Evolutionary conservation across 768 basidiomycete genomes (phyloP).

Genomic region (Collybia sordida): DNA sequence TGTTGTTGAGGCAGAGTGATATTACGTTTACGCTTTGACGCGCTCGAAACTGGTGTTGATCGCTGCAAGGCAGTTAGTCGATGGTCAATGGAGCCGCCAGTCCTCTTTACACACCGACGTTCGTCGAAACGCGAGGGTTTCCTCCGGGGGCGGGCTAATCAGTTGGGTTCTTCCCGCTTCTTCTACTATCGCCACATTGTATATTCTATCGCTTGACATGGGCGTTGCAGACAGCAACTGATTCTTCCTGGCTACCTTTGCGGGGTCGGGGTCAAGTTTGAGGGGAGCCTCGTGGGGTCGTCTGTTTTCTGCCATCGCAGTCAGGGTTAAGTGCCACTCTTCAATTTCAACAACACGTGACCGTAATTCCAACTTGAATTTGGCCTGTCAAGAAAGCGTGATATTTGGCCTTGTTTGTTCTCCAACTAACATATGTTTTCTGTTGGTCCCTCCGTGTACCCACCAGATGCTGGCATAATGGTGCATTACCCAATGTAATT

Average conservation of each 20-base stretch:
- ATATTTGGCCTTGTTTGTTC: too few species aligned
- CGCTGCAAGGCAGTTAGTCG: conserved; percentile 13
- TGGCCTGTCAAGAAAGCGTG: too few species aligned
- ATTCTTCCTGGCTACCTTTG: conserved; percentile 4
- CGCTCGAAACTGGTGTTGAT: conserved; percentile 9
- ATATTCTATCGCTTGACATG: conserved; percentile 19
- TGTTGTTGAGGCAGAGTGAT: conserved; percentile 18
- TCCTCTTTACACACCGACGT: conserved; percentile 18
- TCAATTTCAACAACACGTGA: conserved; percentile 20
- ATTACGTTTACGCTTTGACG: conserved; percentile 40
- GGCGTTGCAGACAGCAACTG: conserved; percentile 3
- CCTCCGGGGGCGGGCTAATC: conserved; percentile 68
- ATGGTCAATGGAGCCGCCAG: conserved; percentile 12
- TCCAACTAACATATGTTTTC: too few species aligned
- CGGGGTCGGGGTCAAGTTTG: conserved; percentile 1
- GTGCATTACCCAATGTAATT: too few species aligned
- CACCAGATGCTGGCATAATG: too few species aligned
- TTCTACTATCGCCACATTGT: conserved; percentile 11
- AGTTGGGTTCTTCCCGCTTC: conserved; percentile 23
- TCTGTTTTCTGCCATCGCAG: conserved; percentile 11
- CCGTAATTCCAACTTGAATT: conserved; percentile 10
- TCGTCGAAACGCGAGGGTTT: conserved; percentile 35
- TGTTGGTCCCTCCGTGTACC: too few species aligned
- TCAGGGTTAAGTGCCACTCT: conserved; percentile 5
- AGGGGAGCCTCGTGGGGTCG: neutral